phyloP scores from a whole-genome alignment of 1,284 basidiomycete genomes.

The Vanrija humicola region DNA sequence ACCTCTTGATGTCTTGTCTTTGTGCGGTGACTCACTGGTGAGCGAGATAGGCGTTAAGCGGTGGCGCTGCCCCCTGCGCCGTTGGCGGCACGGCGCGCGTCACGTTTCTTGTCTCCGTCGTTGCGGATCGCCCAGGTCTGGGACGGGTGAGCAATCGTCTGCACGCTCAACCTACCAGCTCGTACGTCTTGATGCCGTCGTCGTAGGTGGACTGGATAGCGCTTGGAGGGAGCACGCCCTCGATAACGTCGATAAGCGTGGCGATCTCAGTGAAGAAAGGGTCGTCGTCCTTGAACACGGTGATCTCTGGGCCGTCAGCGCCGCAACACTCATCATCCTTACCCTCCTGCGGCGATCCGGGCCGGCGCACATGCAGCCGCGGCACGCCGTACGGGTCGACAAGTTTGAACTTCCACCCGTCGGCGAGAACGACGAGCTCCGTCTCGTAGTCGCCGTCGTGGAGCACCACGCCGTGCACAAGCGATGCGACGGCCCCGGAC shows the following conservation, averaged over 20 bases:
- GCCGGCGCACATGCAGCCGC: conserved; percentile 43
- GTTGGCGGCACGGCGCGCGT: too few species aligned
- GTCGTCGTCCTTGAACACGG: conserved; percentile 32
- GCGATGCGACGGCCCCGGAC: conserved; percentile 37
- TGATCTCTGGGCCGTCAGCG: too few species aligned
- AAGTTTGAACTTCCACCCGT: conserved; percentile 43
- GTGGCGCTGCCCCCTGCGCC: too few species aligned
- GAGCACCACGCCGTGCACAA: conserved; percentile 40
- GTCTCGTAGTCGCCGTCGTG: conserved; percentile 39
- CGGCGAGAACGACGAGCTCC: conserved; percentile 44
- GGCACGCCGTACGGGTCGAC: conserved; percentile 49
- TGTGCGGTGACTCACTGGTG: too few species aligned
- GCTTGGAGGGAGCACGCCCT: conserved; percentile 17
- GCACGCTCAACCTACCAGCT: conserved; percentile 38
- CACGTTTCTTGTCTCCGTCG: background rate
- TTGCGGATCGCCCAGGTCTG: conserved; percentile 37
- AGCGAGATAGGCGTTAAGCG: too few species aligned
- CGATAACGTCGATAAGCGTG: conserved; percentile 44
- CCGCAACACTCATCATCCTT: too few species aligned
- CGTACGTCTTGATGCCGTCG: conserved; percentile 83
- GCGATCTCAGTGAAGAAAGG: conserved; percentile 49
- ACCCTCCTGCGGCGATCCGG: conserved; percentile 27
- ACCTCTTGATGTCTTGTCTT: too few species aligned
- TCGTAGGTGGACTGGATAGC: conserved; percentile 46
- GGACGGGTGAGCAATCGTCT: too few species aligned